Percentiles rank a stretch among this genome's conserved stretches.
phyloP scores from a whole-genome alignment of 371 early-diverging fungal species.

The Apophysomyces ossiformis region DNA sequence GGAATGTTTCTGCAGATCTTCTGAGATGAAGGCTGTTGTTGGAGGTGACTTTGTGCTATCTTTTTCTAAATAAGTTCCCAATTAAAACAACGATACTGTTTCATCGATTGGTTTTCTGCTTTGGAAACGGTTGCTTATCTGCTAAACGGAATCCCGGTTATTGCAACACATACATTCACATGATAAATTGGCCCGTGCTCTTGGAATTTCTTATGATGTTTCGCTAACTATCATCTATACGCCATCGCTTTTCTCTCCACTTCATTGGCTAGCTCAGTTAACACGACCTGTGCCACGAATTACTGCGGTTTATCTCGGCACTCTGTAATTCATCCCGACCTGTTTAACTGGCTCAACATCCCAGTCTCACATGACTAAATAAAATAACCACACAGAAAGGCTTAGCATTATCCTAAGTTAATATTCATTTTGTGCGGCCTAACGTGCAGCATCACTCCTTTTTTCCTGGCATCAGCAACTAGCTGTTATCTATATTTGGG shows the following conservation, averaged over 20 bases:
- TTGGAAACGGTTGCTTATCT: neutral
- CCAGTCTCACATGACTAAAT: too few relatives aligned
- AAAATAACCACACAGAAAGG: too few relatives aligned
- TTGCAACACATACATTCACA: slow-evolving; percentile 5
- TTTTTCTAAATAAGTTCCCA: neutral
- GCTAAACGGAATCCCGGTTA: slow-evolving; percentile 1
- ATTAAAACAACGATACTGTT: neutral
- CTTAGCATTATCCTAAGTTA: too few relatives aligned
- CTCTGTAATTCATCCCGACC: neutral
- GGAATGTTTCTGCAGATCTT: slow-evolving; percentile 4
- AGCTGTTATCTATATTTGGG: too few relatives aligned
- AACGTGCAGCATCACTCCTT: too few relatives aligned
- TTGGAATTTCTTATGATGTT: neutral
- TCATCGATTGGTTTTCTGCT: neutral
- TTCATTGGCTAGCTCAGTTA: neutral
- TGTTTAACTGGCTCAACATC: too few relatives aligned
- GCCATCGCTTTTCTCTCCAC: neutral
- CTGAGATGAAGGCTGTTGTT: neutral
- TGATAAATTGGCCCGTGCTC: slow-evolving; percentile 4
- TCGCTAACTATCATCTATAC: neutral
- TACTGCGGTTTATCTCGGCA: neutral
- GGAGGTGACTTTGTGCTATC: neutral
- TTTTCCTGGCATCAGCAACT: too few relatives aligned
- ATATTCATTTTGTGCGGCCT: too few relatives aligned
- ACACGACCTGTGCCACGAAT: neutral